Percentiles rank a stretch among this genome's conserved stretches.
phyloP scores from a whole-genome alignment of 805 yeast species.

The Ogataea kodamae region DNA sequence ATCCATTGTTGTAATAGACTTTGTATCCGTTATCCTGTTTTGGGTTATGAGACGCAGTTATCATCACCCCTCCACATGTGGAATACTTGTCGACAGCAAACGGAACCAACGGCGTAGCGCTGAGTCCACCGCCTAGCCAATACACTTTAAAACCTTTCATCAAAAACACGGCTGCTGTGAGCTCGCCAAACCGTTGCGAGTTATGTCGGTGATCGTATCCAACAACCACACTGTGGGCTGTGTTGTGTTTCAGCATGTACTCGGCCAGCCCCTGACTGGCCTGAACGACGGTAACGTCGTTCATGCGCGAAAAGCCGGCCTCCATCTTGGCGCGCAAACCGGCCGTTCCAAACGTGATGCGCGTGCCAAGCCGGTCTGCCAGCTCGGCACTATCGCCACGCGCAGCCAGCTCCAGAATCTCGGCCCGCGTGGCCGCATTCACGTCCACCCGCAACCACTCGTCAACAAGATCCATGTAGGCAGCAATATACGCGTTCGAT shows the following conservation, averaged over 20 bases:
- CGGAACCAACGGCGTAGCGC: slow-evolving; percentile 92
- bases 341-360: slow-evolving; percentile 90
- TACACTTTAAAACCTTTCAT: slow-evolving; percentile 66
- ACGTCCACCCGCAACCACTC: slow-evolving; percentile 40
- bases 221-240: slow-evolving; percentile 49
- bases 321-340: slow-evolving; percentile 87
- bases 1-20: slow-evolving; percentile 90
- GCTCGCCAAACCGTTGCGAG: slow-evolving; percentile 73
- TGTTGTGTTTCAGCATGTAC: slow-evolving; percentile 38
- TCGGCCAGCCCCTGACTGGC: slow-evolving; percentile 80
- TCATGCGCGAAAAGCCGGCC: slow-evolving; percentile 87
- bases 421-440: slow-evolving; percentile 44
- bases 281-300: slow-evolving; percentile 82
- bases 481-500: slow-evolving; percentile 2
- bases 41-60: slow-evolving; percentile 87
- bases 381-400: slow-evolving; percentile 41
- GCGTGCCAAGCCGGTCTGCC: slow-evolving; percentile 45
- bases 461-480: slow-evolving; percentile 25
- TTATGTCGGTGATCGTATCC: slow-evolving; percentile 92
- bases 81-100: slow-evolving; percentile 62
- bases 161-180: slow-evolving; percentile 74
- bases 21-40: slow-evolving; percentile 89
- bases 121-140: slow-evolving; percentile 48
- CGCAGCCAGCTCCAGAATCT: slow-evolving; percentile 46
- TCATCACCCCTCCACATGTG: slow-evolving; percentile 85